These are phyloP conservation scores for Cymbopogon flexuosus DNA, from an alignment of 202 grass and related monocot genomes.

Conservation along the genomic window DNA sequence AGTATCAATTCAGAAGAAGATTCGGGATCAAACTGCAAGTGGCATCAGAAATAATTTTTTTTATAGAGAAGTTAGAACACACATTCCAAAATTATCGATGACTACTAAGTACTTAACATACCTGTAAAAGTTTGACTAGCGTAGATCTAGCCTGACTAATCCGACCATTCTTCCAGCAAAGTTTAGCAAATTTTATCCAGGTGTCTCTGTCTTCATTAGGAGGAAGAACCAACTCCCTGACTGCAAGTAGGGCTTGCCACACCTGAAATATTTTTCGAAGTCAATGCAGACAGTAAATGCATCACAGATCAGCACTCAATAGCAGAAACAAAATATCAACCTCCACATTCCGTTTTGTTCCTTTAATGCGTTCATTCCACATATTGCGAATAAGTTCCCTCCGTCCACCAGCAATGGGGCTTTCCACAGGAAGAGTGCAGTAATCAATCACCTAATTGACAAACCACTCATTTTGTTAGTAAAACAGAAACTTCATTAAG, in stretches of 20 bases:
- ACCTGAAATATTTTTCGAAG: slow-evolving; percentile 45
- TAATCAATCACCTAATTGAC: slow-evolving; percentile 88
- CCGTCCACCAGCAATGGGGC: slow-evolving; percentile 65
- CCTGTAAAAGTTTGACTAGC: slow-evolving; percentile 93
- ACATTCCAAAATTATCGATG: neutral
- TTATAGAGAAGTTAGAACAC: neutral
- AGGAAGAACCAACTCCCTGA: slow-evolving; percentile 96
- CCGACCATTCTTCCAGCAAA: slow-evolving; percentile 94
- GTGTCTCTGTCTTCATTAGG: slow-evolving; percentile 92
- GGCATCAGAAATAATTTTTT: slow-evolving; percentile 7
- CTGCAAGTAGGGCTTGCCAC: slow-evolving; percentile 89
- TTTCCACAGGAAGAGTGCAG: slow-evolving; percentile 74
- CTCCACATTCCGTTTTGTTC: slow-evolving; percentile 95
- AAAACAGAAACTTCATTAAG: slow-evolving; percentile 18
- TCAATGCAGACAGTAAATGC: slow-evolving; percentile 27
- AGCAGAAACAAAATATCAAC: slow-evolving; percentile 41
- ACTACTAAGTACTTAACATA: slow-evolving; percentile 4
- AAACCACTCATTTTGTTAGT: slow-evolving; percentile 20
- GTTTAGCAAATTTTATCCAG: slow-evolving; percentile 96
- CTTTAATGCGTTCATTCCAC: slow-evolving; percentile 98
- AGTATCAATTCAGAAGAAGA: slow-evolving; percentile 62
- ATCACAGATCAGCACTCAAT: slow-evolving; percentile 4
- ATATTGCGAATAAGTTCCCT: slow-evolving; percentile 96
- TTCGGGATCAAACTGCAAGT: slow-evolving; percentile 83
- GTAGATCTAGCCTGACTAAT: slow-evolving; percentile 93